phyloP scores from a whole-genome alignment of 371 early-diverging fungal species.

The Mortierella sp. region DNA sequence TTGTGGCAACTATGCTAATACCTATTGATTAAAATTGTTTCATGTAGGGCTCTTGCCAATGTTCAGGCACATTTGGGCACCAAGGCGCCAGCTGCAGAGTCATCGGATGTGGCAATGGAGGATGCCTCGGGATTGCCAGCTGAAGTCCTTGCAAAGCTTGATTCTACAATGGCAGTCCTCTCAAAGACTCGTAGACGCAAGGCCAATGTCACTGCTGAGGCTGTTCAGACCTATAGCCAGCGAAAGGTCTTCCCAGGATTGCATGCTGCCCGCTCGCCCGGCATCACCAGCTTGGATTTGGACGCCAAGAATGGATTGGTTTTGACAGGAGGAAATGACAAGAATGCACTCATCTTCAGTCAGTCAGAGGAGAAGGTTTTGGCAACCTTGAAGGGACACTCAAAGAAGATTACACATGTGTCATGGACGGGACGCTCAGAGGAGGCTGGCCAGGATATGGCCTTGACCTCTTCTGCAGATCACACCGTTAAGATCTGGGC shows the following conservation, averaged over 20 bases:
- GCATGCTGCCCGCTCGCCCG: conserved; percentile 83
- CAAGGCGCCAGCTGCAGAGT: conserved; percentile 58
- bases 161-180: conserved; percentile 69
- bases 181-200: conserved; percentile 88
- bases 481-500: conserved; percentile 86
- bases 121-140: conserved; percentile 59
- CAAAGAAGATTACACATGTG: conserved; percentile 81
- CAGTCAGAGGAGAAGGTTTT: conserved; percentile 73
- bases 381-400: conserved; percentile 83
- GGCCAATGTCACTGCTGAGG: conserved; percentile 77
- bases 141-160: conserved; percentile 70
- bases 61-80: conserved; percentile 78
- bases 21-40: neutral
- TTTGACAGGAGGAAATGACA: conserved; percentile 87
- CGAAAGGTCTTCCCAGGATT: conserved; percentile 71
- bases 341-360: conserved; percentile 79
- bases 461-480: conserved; percentile 84
- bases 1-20: neutral
- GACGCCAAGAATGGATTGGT: conserved; percentile 72
- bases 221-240: conserved; percentile 71
- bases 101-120: conserved; percentile 76
- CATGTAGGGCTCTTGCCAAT: conserved; percentile 71
- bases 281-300: conserved; percentile 79
- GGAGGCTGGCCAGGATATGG: conserved; percentile 64
- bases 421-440: conserved; percentile 74